These are phyloP conservation scores for Exophiala bonariae DNA, from an alignment of 2,329 filamentous ascomycete species.

Conservation along the genomic window DNA sequence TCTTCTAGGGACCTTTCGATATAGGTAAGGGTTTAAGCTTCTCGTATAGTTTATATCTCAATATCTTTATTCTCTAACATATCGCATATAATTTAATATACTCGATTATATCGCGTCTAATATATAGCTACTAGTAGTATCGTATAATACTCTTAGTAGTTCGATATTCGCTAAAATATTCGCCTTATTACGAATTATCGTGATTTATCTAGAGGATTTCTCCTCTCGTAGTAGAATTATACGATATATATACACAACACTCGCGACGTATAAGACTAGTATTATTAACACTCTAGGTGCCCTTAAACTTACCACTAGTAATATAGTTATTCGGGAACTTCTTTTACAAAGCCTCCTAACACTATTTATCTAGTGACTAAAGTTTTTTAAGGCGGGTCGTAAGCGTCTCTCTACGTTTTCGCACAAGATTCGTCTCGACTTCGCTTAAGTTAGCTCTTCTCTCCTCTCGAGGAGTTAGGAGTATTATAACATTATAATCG, in stretches of 20 bases:
- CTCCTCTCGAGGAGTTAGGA: background rate
- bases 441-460: background rate
- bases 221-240: background rate
- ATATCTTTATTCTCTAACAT: conserved; percentile 6
- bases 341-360: background rate
- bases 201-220: conserved; percentile 9
- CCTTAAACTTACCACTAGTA: background rate
- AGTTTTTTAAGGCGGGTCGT: background rate
- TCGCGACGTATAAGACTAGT: conserved; percentile 2
- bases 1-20: background rate
- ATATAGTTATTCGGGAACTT: background rate
- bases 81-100: conserved; percentile 12
- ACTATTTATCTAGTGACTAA: conserved; percentile 2
- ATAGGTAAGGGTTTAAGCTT: background rate
- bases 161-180: conserved; percentile 4
- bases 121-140: conserved; percentile 6
- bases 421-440: background rate
- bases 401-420: background rate
- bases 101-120: conserved; percentile 6
- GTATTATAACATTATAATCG: conserved; percentile 2
- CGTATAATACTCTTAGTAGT: conserved; percentile 3
- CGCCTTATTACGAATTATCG: conserved; percentile 9
- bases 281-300: conserved; percentile 6
- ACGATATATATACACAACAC: conserved; percentile 5
- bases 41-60: conserved; percentile 7